phyloP scores from a whole-genome alignment of 2,329 filamentous ascomycete genomes.

The Samsoniella hepiali region DNA sequence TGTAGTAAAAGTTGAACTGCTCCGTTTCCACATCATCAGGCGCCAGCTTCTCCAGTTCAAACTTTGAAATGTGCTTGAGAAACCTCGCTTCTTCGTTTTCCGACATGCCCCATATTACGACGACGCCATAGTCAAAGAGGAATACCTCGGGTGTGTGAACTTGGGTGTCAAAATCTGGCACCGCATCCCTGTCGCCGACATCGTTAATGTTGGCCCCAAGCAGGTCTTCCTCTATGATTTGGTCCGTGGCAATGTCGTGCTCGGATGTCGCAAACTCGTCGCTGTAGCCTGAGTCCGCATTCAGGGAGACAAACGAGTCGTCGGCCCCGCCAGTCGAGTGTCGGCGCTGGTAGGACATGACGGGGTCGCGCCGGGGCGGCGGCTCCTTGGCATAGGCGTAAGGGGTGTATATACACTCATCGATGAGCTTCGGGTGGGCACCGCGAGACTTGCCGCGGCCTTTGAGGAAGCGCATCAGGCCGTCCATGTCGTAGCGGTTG shows the following conservation, averaged over 20 bases:
- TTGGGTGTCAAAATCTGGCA: slow-evolving; percentile 76
- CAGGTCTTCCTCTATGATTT: slow-evolving; percentile 32
- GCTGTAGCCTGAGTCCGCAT: slow-evolving; percentile 40
- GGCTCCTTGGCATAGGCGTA: slow-evolving; percentile 68
- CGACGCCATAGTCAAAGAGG: slow-evolving; percentile 94
- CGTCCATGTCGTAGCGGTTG: slow-evolving; percentile 85
- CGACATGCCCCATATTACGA: slow-evolving; percentile 98
- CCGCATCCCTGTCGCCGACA: slow-evolving; percentile 41
- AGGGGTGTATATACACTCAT: slow-evolving; percentile 96
- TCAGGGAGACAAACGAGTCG: slow-evolving; percentile 27
- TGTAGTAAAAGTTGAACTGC: slow-evolving; percentile 99
- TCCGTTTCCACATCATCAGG: slow-evolving; percentile 91
- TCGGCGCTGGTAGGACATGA: slow-evolving; percentile 58
- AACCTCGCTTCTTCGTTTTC: slow-evolving; percentile 85
- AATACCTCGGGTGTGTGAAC: slow-evolving; percentile 94
- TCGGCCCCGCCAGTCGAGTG: slow-evolving; percentile 66
- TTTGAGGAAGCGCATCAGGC: slow-evolving; percentile 86
- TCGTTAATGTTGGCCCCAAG: slow-evolving; percentile 35
- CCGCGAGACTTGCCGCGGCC: slow-evolving; percentile 73
- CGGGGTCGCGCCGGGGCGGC: slow-evolving; percentile 32
- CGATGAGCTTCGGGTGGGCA: slow-evolving; percentile 85
- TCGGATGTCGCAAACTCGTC: slow-evolving; percentile 30
- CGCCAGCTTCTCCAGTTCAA: slow-evolving; percentile 85
- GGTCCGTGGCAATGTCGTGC: slow-evolving; percentile 26
- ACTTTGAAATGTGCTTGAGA: slow-evolving; percentile 89